These are phyloP conservation scores for Bryum argenteum DNA, from an alignment of 225 moss, liverwort and hornwort genomes.

Conservation along the genomic window DNA sequence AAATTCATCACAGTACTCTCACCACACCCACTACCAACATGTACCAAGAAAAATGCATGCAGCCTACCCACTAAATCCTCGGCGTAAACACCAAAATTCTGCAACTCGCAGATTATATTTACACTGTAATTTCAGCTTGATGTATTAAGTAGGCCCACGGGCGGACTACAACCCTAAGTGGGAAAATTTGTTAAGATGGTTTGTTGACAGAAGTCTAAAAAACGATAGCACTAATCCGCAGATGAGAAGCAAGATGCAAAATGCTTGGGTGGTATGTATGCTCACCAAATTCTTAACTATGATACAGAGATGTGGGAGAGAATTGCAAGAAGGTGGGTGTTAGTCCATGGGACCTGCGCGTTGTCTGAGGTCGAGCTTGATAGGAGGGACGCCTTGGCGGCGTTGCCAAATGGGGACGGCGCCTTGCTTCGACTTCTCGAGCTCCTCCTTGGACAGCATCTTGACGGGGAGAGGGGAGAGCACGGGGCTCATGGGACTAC, in stretches of 20 bases:
- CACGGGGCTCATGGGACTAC: constrained; percentile 26
- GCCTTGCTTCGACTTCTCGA: constrained; percentile 44
- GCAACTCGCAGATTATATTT: not conserved
- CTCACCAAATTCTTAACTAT: constrained; percentile 27
- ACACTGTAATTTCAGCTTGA: constrained; percentile 19
- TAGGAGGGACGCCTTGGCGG: constrained; percentile 43
- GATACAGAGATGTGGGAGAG: constrained; percentile 23
- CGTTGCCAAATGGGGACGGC: constrained; percentile 50
- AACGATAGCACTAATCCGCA: not conserved
- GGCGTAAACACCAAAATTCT: constrained; percentile 4
- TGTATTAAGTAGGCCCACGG: constrained; percentile 37
- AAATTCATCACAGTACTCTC: not conserved
- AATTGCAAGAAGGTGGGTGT: constrained; percentile 4
- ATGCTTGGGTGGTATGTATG: not conserved
- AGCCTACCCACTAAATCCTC: not conserved
- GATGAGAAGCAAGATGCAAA: not conserved
- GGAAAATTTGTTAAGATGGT: constrained; percentile 35
- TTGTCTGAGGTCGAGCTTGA: constrained; percentile 54
- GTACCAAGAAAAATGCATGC: not conserved
- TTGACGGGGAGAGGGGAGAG: constrained; percentile 44
- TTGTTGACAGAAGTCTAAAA: not conserved
- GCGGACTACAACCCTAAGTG: constrained; percentile 32
- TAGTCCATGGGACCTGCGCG: constrained; percentile 35
- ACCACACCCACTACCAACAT: not conserved
- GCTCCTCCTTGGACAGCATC: constrained; percentile 43